A percentile compares a stretch with the other conserved stretches of the same genome.
Conservation (phyloP, 2,329 filamentous ascomycete genomes). For the Cercospora sp. region DNA sequence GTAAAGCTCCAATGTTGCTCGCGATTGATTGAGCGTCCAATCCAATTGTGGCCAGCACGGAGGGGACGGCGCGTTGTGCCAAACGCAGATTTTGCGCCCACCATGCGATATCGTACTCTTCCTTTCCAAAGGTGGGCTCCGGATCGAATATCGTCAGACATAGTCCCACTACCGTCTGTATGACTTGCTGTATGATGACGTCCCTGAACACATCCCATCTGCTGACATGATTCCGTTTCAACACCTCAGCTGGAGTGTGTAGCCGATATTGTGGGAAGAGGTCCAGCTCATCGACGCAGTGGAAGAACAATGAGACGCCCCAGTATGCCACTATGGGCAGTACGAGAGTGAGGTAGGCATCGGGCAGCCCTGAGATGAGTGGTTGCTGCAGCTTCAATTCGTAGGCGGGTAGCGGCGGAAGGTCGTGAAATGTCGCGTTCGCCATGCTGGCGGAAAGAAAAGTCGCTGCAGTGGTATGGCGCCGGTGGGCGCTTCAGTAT, state of each 20-base stretch:
- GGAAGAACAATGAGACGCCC: conserved; percentile 81
- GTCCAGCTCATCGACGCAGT: conserved; percentile 81
- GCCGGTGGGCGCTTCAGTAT: conserved; percentile 16
- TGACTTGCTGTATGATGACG: conserved; percentile 86
- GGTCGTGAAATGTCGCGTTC: conserved; percentile 56
- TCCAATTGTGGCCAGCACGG: conserved; percentile 68
- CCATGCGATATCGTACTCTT: conserved; percentile 82
- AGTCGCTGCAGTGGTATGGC: conserved; percentile 12
- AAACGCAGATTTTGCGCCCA: conserved; percentile 84
- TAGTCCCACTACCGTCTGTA: conserved; percentile 75
- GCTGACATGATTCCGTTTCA: conserved; percentile 82
- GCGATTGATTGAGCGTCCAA: conserved; percentile 75
- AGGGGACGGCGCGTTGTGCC: conserved; percentile 75
- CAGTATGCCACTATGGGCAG: conserved; percentile 85
- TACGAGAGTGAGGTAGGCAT: conserved; percentile 75
- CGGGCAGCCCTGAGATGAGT: conserved; percentile 74
- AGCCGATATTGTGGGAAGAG: conserved; percentile 88
- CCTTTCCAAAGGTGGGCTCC: conserved; percentile 71
- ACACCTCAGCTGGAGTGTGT: conserved; percentile 89
- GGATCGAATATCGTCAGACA: conserved; percentile 71
- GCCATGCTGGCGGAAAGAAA: conserved; percentile 30
- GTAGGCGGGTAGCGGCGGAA: conserved; percentile 87
- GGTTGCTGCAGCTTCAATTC: conserved; percentile 68
- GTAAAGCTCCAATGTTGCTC: conserved; percentile 68
- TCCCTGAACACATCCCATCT: conserved; percentile 85